These are phyloP conservation scores for Pisolithus tinctorius DNA, from an alignment of 768 basidiomycete species.

Conservation along the genomic window DNA sequence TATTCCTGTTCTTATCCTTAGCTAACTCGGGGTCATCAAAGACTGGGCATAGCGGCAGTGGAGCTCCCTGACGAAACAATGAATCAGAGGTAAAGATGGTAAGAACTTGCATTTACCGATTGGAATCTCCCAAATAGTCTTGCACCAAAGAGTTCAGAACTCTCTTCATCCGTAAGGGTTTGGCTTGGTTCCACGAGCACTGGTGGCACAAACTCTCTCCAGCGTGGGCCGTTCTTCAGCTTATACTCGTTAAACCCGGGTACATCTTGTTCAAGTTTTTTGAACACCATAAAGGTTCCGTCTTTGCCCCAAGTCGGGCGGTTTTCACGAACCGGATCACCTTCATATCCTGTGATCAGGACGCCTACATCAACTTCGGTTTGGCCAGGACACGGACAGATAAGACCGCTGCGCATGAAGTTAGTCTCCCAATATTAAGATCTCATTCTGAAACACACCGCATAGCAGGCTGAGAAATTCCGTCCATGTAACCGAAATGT, in stretches of 20 bases:
- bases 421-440: conserved; percentile 30
- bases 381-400: conserved; percentile 27
- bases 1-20: conserved; percentile 28
- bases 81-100: neutral
- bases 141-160: conserved; percentile 45
- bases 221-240: conserved; percentile 18
- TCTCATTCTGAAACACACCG: conserved; percentile 21
- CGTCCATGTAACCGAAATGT: conserved; percentile 51
- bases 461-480: conserved; percentile 43
- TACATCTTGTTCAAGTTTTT: conserved; percentile 45
- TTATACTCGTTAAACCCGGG: conserved; percentile 47
- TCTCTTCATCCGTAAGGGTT: conserved; percentile 30
- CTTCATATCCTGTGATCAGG: conserved; percentile 38
- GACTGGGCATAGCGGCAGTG: conserved; percentile 39
- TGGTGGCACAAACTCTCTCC: conserved; percentile 16
- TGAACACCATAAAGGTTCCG: conserved; percentile 47
- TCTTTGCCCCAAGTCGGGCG: conserved; percentile 41
- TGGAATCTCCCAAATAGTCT: conserved; percentile 51
- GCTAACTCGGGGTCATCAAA: conserved; percentile 32
- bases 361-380: conserved; percentile 34
- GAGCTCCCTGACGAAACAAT: conserved; percentile 27
- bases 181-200: neutral
- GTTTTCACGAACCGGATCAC: conserved; percentile 25
- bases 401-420: conserved; percentile 6
- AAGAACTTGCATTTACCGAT: conserved; percentile 32